Evolutionary conservation across 345 rosid species (phyloP), one percentile per base, ranked within the genome.

Genomic region (Draba incana): DNA sequence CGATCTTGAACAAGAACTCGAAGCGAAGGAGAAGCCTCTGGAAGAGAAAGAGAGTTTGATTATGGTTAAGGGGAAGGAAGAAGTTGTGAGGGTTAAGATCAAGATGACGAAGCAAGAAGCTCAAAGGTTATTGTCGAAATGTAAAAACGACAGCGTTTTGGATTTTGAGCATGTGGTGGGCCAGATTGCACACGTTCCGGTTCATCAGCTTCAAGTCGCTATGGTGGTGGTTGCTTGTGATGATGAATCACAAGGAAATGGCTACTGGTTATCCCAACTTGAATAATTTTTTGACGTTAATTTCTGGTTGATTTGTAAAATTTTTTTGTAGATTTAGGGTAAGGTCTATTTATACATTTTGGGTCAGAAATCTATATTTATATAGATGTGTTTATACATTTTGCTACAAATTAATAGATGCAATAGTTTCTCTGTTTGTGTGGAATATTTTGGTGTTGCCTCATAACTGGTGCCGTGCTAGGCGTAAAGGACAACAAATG

Each of bases 51-150:
- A 60, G 33, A n/a, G 53, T 30, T 65, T 8, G 16, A 13, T 27
- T 0, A 74, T 14, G 7, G 72, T 6, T 11, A 48, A 38, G 25
- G 57, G 60, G 12, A 47, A 72, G 20, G 67, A 76, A 10, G 49
- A 39, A 10, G 70, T 68, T 58, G 54, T 80, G 24, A 81, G 89
- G 70, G 81, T 88, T 27, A 86, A 82, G 80, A 77, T 88, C 64
- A 80, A 31, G 86, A 86, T 88, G 96, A 86, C 89, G 6, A 83
- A 75, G 68, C 35, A 63, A 15, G 88, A 84, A 72, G 96, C 92
- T 3, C 71, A 74, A 30, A 78, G 83, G 3, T 42, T 86, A n/a
- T 16, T 86, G 35, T 50, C 79, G 0, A 86, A 79, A 70, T 79
- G 92, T 41, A 68, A 77, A 75, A 80, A 82, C 3, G 89, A 82